Base-by-base conservation (phyloP, 805 yeast species). In the Candida chilensis region DNA sequence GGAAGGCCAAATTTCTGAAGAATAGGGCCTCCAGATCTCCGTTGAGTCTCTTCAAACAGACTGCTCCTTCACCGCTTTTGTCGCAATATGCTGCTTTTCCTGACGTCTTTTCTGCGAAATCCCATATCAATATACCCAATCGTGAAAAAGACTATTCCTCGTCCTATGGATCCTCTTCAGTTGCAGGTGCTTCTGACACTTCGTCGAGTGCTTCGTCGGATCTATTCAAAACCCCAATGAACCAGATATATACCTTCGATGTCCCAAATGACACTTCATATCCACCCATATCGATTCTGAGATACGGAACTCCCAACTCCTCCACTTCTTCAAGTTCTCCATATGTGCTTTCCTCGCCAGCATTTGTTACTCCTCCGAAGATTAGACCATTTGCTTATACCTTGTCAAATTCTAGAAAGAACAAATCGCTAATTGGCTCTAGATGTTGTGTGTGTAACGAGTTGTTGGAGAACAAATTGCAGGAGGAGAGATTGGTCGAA, bases 361-460 rank as follows among this genome's bases (percentile, higher is more conserved):
- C 6, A 7, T 6, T 15, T 7, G n/a, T 15, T 7, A 8, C 25
- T 8, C n/a, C 8, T n/a, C 13, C 25, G 7, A 22, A 22, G 13
- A 22, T 7, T 15, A 22, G 13, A n/a, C 25, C 8, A 5, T 22
- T 22, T 22, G 25, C 12, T 7, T 11, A 8, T 7, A 7, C 25
- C 11, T 7, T 15, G 7, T 22, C 25, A 22, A 22, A 15, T n/a
- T 7, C 13, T n/a, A 7, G 25, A 11, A 8, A 7, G 7, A 22
- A 22, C 7, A 22, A 27, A 11, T 20, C 29, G 16, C 22, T 8
- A 5, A 11, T n/a, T 16, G 22, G 11, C 21, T 9, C 15, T 5
- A 3, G 13, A n/a, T 22, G 67, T 34, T 57, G 54, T 27, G 47
- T 77, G 11, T 78, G 86, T 44, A 64, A 64, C 5, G 75, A 76